These are phyloP conservation scores for Allantophomopsis cytisporea DNA, from an alignment of 2,329 filamentous ascomycete genomes.

Conservation along the genomic window DNA sequence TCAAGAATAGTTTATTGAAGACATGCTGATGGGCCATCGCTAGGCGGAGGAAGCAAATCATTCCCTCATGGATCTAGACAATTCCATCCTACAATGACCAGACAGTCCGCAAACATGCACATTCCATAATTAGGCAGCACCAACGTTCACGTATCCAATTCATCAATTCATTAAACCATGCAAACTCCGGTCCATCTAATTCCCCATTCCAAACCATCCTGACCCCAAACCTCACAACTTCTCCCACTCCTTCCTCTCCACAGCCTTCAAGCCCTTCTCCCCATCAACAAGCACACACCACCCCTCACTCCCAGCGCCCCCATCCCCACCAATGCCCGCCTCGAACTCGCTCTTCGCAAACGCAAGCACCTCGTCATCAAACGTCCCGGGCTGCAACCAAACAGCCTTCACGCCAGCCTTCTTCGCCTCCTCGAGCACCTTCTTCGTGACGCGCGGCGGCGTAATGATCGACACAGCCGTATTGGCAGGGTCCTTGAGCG, in stretches of 20 bases:
- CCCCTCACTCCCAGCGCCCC: conserved; percentile 54
- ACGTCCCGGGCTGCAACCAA: conserved; percentile 87
- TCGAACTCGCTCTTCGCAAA: conserved; percentile 59
- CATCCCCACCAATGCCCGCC: conserved; percentile 54
- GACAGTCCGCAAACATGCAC: too few species aligned
- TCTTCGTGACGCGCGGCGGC: conserved; percentile 62
- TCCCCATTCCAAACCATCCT: too few species aligned
- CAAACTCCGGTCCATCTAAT: too few species aligned
- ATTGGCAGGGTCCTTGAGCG: conserved; percentile 49
- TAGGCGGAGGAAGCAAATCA: too few species aligned
- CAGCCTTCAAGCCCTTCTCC: conserved; percentile 44
- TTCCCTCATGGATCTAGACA: too few species aligned
- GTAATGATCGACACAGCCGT: conserved; percentile 82
- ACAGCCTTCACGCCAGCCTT: conserved; percentile 59
- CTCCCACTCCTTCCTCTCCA: conserved; percentile 24
- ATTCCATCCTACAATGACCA: too few species aligned
- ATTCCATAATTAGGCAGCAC: too few species aligned
- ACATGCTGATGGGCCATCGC: too few species aligned
- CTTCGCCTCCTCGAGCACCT: conserved; percentile 66
- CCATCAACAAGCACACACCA: conserved; percentile 87
- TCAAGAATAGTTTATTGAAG: too few species aligned
- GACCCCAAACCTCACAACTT: conserved; percentile 8
- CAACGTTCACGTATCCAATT: too few species aligned
- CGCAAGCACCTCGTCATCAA: conserved; percentile 59
- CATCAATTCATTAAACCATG: too few species aligned